phyloP scores from a whole-genome alignment of 805 yeast species.

The Debaryomyces tyrocola region DNA sequence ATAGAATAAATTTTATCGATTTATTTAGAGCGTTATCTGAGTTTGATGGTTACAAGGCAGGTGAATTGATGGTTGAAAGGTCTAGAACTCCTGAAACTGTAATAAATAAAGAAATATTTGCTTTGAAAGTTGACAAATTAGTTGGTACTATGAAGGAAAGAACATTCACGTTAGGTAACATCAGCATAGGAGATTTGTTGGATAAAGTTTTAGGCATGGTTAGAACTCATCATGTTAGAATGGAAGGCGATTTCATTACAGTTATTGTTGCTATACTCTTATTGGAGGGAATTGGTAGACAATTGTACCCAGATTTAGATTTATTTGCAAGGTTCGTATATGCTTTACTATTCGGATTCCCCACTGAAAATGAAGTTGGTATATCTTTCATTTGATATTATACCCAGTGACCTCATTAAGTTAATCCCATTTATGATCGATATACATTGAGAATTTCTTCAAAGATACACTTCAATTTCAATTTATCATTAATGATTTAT shows the following conservation, averaged over 20 bases:
- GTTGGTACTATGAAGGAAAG: constrained; percentile 80
- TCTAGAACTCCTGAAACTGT: constrained; percentile 95
- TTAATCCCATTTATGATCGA: too few relatives aligned
- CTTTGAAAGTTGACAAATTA: constrained; percentile 79
- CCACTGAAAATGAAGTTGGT: constrained; percentile 30
- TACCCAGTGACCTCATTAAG: neutral
- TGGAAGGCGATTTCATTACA: constrained; percentile 96
- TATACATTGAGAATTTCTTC: neutral
- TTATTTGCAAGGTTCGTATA: constrained; percentile 93
- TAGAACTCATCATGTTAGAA: constrained; percentile 87
- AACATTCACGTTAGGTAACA: constrained; percentile 89
- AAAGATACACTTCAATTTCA: neutral
- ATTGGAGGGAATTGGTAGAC: constrained; percentile 94
- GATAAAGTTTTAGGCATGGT: constrained; percentile 91
- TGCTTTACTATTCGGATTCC: constrained; percentile 39
- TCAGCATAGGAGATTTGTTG: constrained; percentile 86
- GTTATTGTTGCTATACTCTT: constrained; percentile 91
- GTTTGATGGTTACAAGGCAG: constrained; percentile 93
- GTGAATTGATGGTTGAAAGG: constrained; percentile 92
- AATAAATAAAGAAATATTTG: constrained; percentile 79
- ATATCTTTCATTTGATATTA: constrained; percentile 6
- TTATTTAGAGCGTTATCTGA: constrained; percentile 84
- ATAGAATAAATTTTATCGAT: constrained; percentile 84
- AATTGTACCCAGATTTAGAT: constrained; percentile 88
- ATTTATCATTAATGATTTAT: neutral